Percentiles rank a stretch among this genome's conserved stretches.
Evolutionary conservation across 2,329 filamentous ascomycete genomes (phyloP).

Genomic region (Remersonia thermophila): DNA sequence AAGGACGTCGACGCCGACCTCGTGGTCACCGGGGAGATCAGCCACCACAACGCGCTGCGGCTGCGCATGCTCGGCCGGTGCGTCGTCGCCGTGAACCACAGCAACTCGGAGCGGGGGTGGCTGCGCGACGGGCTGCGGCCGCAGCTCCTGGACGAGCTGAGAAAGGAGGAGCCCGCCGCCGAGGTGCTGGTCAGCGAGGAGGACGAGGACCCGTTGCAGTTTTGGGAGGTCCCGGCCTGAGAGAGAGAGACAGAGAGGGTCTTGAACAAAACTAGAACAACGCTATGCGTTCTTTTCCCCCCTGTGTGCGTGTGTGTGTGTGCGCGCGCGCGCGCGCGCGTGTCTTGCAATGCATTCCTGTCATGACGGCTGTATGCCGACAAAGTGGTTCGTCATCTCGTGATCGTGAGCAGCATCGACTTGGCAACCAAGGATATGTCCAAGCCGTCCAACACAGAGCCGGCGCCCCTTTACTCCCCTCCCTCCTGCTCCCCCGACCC

Average conservation of each 20-base stretch:
- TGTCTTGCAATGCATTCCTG: too few species aligned
- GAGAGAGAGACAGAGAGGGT: neutral
- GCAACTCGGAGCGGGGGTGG: conserved; percentile 82
- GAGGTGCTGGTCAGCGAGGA: conserved; percentile 62
- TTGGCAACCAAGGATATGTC: too few species aligned
- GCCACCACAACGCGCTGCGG: conserved; percentile 80
- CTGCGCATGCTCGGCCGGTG: conserved; percentile 73
- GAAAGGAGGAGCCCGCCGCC: conserved; percentile 35
- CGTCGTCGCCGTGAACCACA: conserved; percentile 81
- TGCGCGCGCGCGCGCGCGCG: too few species aligned
- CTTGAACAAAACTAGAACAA: neutral
- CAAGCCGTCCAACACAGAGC: too few species aligned
- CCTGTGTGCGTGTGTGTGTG: too few species aligned
- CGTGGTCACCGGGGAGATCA: conserved; percentile 83
- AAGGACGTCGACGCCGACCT: conserved; percentile 61
- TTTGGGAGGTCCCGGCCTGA: conserved; percentile 40
- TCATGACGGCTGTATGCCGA: too few species aligned
- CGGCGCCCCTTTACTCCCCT: neutral
- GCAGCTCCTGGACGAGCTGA: conserved; percentile 49
- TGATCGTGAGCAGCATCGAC: too few species aligned
- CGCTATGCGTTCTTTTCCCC: too few species aligned
- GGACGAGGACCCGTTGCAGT: conserved; percentile 81
- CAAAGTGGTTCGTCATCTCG: too few species aligned
- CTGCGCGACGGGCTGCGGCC: conserved; percentile 57
- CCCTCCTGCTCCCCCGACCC: too few species aligned